phyloP scores from a whole-genome alignment of 495 filamentous ascomycete genomes.

The Xylaria castorea region DNA sequence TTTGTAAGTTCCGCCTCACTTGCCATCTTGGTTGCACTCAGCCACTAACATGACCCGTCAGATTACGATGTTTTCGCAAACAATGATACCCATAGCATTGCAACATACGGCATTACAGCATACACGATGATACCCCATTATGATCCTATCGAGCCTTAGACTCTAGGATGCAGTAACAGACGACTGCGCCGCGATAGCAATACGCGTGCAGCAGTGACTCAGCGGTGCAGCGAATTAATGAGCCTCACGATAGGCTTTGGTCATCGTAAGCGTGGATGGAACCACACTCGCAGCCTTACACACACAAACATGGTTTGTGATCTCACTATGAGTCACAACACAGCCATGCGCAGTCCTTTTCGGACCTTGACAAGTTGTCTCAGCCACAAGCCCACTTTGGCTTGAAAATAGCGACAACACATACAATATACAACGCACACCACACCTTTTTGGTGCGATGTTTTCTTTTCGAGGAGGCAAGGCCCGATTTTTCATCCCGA shows the following conservation, averaged over 20 bases:
- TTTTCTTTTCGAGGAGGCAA: slow-evolving; percentile 22
- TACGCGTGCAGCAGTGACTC: slow-evolving; percentile 14
- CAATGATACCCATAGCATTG: slow-evolving; percentile 27
- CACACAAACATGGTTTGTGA: not conserved
- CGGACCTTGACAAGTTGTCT: slow-evolving; percentile 7
- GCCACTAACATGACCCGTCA: slow-evolving; percentile 13
- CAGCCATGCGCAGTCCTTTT: not conserved
- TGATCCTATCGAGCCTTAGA: slow-evolving; percentile 20
- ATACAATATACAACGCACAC: not conserved
- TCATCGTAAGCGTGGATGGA: slow-evolving; percentile 9
- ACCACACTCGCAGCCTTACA: slow-evolving; percentile 8
- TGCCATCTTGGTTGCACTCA: not conserved
- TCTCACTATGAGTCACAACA: slow-evolving; percentile 19
- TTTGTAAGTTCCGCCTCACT: slow-evolving; percentile 33
- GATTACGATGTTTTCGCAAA: slow-evolving; percentile 16
- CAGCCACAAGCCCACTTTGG: slow-evolving; percentile 1
- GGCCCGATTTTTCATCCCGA: not conserved
- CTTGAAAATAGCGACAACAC: slow-evolving; percentile 11
- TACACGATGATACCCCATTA: slow-evolving; percentile 30
- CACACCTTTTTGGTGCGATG: not conserved
- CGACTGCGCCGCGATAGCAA: slow-evolving; percentile 18
- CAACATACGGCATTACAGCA: slow-evolving; percentile 15
- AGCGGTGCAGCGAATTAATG: slow-evolving; percentile 16
- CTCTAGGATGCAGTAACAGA: slow-evolving; percentile 6
- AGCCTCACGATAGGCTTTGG: not conserved